Conservation (phyloP, 805 yeast species). For the Maudiozyma saulgeensis region DNA sequence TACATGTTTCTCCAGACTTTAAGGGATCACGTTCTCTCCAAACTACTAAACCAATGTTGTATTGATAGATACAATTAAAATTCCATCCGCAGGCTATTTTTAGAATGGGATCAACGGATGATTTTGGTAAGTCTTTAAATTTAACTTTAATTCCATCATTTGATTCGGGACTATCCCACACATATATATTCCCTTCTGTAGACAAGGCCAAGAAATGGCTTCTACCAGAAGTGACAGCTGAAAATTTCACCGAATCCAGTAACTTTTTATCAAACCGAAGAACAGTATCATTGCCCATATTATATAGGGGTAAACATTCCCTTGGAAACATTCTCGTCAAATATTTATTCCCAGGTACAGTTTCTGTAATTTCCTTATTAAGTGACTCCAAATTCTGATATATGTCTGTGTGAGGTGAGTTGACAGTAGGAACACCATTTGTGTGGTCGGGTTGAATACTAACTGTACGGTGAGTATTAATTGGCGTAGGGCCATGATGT, state of each 20-base stretch:
- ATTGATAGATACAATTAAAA: conserved; percentile 40
- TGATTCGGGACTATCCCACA: conserved; percentile 48
- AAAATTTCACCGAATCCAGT: conserved; percentile 28
- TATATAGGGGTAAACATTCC: conserved; percentile 18
- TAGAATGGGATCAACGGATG: conserved; percentile 27
- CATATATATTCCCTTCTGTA: conserved; percentile 38
- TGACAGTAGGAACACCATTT: conserved; percentile 8
- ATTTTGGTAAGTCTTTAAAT: conserved; percentile 27
- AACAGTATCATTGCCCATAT: conserved; percentile 2
- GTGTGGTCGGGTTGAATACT: too few relatives aligned
- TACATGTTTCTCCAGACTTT: conserved; percentile 21
- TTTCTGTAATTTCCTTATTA: conserved; percentile 13
- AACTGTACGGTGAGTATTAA: conserved; percentile 7
- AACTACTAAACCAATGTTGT: conserved; percentile 44
- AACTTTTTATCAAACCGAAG: conserved; percentile 9
- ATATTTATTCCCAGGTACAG: conserved; percentile 20
- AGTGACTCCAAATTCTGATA: conserved; percentile 19
- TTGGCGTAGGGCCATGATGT: conserved; percentile 6
- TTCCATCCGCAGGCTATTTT: conserved; percentile 64
- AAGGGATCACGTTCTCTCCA: conserved; percentile 39
- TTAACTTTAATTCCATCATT: conserved; percentile 36
- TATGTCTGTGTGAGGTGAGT: conserved; percentile 18
- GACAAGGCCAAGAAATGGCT: conserved; percentile 56
- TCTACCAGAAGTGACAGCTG: conserved; percentile 53
- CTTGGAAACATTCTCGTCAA: conserved; percentile 24